Evolutionary conservation across 2,329 filamentous ascomycete species (phyloP).

Genomic region (Herpotrichia juniperi): DNA sequence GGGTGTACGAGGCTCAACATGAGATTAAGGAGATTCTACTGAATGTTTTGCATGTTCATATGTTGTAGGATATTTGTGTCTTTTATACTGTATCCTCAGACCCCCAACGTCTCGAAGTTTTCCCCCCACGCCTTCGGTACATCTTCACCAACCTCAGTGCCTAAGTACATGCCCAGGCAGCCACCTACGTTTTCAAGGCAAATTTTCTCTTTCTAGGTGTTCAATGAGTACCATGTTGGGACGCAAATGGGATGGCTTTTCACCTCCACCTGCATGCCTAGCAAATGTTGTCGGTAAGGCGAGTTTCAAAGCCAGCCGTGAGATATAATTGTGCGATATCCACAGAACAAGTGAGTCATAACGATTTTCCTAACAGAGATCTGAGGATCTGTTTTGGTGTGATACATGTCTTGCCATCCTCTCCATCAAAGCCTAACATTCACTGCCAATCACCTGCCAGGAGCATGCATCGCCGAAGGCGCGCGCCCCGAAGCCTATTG

Average conservation of each 20-base stretch:
- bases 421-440: neutral
- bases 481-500: neutral
- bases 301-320: neutral
- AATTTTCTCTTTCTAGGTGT: neutral
- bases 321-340: neutral
- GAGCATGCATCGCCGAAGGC: neutral
- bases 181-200: conserved; percentile 3
- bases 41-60: no score
- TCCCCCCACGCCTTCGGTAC: neutral
- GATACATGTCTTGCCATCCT: neutral
- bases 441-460: conserved; percentile 18
- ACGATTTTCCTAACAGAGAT: neutral
- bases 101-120: no score
- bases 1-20: neutral
- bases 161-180: conserved; percentile 1
- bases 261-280: no score
- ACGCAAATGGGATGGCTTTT: conserved; percentile 25
- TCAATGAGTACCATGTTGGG: conserved; percentile 38
- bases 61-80: no score
- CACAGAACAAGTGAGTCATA: conserved; percentile 3
- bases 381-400: neutral
- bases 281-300: conserved; percentile 20
- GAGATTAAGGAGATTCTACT: conserved; percentile 9
- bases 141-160: neutral
- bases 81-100: no score